Conservation (phyloP, 1,139 yeast species). For the Yamadazyma spencermartinsiae region DNA sequence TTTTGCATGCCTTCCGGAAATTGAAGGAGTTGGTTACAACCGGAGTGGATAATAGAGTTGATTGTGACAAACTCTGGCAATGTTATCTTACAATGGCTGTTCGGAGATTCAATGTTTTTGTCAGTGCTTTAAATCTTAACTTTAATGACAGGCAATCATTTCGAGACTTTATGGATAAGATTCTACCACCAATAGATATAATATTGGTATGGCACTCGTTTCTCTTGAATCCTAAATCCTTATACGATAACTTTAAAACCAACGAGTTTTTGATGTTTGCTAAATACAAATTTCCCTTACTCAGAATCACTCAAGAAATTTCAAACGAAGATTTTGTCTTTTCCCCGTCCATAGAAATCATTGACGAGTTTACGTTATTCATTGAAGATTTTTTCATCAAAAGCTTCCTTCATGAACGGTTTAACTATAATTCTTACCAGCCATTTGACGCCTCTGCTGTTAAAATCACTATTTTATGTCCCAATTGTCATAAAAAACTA, state of each 20-base stretch:
- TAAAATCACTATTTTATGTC: slow-evolving; percentile 17
- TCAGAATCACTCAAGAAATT: slow-evolving; percentile 5
- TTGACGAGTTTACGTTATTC: slow-evolving; percentile 5
- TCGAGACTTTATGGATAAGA: slow-evolving; percentile 5
- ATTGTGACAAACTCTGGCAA: slow-evolving; percentile 27
- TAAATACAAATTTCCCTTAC: slow-evolving; percentile 25
- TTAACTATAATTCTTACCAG: slow-evolving; percentile 9
- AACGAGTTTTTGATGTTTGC: slow-evolving; percentile 24
- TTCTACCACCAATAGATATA: slow-evolving; percentile 33
- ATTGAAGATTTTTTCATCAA: slow-evolving; percentile 20
- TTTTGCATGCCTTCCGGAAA: slow-evolving; percentile 27
- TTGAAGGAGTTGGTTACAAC: slow-evolving; percentile 19
- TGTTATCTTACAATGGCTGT: slow-evolving; percentile 30
- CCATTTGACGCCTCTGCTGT: slow-evolving; percentile 8
- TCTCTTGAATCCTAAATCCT: slow-evolving; percentile 19
- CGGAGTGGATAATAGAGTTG: slow-evolving; percentile 11
- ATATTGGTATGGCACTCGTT: slow-evolving; percentile 41
- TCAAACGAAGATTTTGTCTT: slow-evolving; percentile 8
- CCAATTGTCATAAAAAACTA: slow-evolving; percentile 19
- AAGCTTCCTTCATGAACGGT: slow-evolving; percentile 23
- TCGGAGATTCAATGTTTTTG: slow-evolving; percentile 29
- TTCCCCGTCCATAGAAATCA: slow-evolving; percentile 6
- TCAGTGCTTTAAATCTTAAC: slow-evolving; percentile 19
- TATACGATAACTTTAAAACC: slow-evolving; percentile 29
- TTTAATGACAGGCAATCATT: slow-evolving; percentile 1